Base-by-base conservation (phyloP, 164 flowering plant genomes). In the Annona squamosa region DNA sequence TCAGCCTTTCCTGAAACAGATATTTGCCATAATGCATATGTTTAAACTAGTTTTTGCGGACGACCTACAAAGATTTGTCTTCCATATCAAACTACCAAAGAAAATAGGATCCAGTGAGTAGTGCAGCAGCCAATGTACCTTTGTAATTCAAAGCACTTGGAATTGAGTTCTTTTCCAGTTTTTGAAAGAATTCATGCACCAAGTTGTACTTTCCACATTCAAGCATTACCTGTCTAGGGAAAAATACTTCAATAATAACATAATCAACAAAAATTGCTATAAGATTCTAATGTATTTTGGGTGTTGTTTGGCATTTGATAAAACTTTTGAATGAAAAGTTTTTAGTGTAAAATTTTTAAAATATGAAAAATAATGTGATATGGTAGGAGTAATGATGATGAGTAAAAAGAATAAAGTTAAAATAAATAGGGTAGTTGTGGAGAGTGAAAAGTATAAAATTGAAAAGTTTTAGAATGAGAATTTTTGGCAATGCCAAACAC, bases 111-210 rank as follows among this genome's bases (percentile, higher is more conserved):
- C 3, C 64, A 48, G 18, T 17, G 1, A 3, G 73, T 42, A 45
- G 18, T 17, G n/a, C 3, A 57, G 47, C 16, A 10, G 10, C 0
- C 45, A 43, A 68, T 62, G 63, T 85, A 94, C 99, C 97, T 88
- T 78, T 90, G 81, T 90, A 94, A 64, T 87, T 88, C 65, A 92
- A 84, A 71, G 95, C 88, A 83, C 88, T 94, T 61, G 97, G 97
- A 72, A 85, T 81, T 7, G 79, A 84, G 19, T 88, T 83, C 72
- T 85, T 89, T 79, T 88, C 88, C 74, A 86, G 72, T 77, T 91
- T 88, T 76, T 79, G 80, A 83, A 91, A 94, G 67, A 92, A 91
- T 59, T 91, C 97, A 77, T 94, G 91, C 48, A 92, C 99, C 87
- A 92, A 84, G 79, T 86, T 85, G 86, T 92, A 92, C 82, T 92